Conservation (phyloP, 768 basidiomycete genomes). For the Kwoniella dejecticola region DNA sequence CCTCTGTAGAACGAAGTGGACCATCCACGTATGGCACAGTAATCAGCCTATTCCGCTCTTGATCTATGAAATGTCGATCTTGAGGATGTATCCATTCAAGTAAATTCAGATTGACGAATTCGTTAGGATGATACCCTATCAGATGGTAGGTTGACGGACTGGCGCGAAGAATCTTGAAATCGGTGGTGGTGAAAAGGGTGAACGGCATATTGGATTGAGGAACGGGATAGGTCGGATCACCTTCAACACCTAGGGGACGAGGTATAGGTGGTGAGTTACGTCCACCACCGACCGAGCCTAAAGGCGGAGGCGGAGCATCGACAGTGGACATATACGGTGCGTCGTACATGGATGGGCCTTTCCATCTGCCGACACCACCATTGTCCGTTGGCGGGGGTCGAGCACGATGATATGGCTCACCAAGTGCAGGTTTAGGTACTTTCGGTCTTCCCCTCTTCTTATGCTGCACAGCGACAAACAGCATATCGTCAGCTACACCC, state of each 20-base stretch:
- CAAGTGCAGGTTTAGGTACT: constrained; percentile 26
- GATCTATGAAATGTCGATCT: constrained; percentile 35
- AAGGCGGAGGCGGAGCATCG: constrained; percentile 19
- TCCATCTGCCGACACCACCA: constrained; percentile 27
- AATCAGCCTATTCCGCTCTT: constrained; percentile 32
- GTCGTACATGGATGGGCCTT: constrained; percentile 23
- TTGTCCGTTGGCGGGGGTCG: constrained; percentile 10
- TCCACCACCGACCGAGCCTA: constrained; percentile 1
- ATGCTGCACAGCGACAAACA: constrained; percentile 26
- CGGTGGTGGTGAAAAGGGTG: constrained; percentile 47
- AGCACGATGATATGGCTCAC: constrained; percentile 34
- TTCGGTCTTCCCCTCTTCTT: constrained; percentile 49
- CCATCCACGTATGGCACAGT: constrained; percentile 27
- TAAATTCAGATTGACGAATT: constrained; percentile 40
- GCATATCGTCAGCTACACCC: neutral
- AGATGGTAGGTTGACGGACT: constrained; percentile 28
- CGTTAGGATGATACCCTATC: constrained; percentile 46
- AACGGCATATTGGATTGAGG: constrained; percentile 28
- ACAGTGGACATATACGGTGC: constrained; percentile 23
- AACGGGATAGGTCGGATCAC: constrained; percentile 8
- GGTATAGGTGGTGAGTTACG: constrained; percentile 10
- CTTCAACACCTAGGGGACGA: constrained; percentile 16
- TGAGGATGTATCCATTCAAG: constrained; percentile 43
- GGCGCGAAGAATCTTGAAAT: constrained; percentile 40
- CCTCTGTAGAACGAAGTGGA: constrained; percentile 26